Evolutionary conservation across 2,329 filamentous ascomycete species (phyloP), one percentile per base, ranked within the genome.

Genomic region (Aspergillus carbonarius): DNA sequence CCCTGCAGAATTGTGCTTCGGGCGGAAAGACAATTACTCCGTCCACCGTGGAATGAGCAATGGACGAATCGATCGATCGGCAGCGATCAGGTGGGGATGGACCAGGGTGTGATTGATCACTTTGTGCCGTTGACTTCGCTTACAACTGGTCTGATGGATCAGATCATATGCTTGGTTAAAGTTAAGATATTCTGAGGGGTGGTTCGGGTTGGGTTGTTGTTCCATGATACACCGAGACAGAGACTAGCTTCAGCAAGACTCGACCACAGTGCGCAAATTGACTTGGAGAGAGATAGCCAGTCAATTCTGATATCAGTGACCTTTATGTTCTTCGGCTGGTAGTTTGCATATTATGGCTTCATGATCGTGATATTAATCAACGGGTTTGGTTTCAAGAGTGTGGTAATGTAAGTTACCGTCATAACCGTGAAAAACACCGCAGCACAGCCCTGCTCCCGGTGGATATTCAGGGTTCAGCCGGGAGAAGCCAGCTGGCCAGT

Each of bases 401-500:
- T 20, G 17, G 39, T 42, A 42, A 23, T 23, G 39, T 42, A 42
- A 47, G 4, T 47, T 25, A 27, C 15, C 6, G 20, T 47, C n/a
- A 47, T 25, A 30, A 25, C 23, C 5, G 13, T 8, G 20, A 17
- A 47, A 30, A n/a, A 30, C 23, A 8, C 5, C 23, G 23, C 42
- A 47, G 15, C 23, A 47, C 23, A 47, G 42, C 34, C 20, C 32
- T 39, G 34, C 32, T 39, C 20, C 12, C 32, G 23, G 51, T 32
- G 51, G 51, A 44, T 48, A 48, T 34, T 44, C 30, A 42, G 54
- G 47, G 32, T 40, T 40, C 35, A 32, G 35, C 34, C 44, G 46
- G 37, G 35, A 27, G 27, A 13, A 30, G 57, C 39, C 39, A 56
- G 50, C 12, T 40, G 42, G 37, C 57, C 60, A 61, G 42, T 61